phyloP scores from a whole-genome alignment of 345 rosid species.

The Aquilaria yunnanensis region DNA sequence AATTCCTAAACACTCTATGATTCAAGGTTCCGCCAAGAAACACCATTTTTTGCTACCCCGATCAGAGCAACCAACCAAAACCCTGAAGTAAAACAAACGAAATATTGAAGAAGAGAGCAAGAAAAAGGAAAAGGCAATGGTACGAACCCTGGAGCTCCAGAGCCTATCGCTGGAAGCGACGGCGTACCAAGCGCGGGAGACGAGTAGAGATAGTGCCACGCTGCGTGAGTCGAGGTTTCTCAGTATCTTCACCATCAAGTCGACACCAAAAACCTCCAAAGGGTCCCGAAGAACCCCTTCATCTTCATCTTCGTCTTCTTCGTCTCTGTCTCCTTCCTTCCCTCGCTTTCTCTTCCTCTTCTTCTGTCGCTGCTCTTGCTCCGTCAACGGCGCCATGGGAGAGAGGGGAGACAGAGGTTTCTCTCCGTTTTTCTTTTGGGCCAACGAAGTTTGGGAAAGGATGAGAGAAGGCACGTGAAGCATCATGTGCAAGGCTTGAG shows the following conservation, averaged over 20 bases:
- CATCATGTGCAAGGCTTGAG: too few species aligned
- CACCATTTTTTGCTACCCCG: not conserved
- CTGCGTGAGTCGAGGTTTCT: slow-evolving; percentile 59
- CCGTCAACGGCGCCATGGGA: too few species aligned
- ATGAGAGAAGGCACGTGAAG: not conserved
- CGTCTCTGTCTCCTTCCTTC: not conserved
- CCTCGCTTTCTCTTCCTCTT: slow-evolving; percentile 10
- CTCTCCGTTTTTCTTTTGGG: not conserved
- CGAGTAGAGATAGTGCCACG: slow-evolving; percentile 50
- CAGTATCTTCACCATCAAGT: slow-evolving; percentile 44
- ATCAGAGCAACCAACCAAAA: not conserved
- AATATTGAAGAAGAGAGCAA: not conserved
- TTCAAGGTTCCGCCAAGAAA: not conserved
- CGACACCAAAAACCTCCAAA: slow-evolving; percentile 44
- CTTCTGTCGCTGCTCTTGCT: not conserved
- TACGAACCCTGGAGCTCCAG: slow-evolving; percentile 42
- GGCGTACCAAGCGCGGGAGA: slow-evolving; percentile 46
- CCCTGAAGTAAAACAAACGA: not conserved
- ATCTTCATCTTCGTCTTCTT: slow-evolving; percentile 5
- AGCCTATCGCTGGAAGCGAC: slow-evolving; percentile 49
- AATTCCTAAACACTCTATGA: too few species aligned
- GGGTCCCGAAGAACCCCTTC: slow-evolving; percentile 27
- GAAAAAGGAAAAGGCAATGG: not conserved
- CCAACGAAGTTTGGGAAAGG: not conserved
- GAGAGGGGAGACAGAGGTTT: not conserved